Percentiles rank a stretch among this genome's conserved stretches.
These are phyloP conservation scores for Hygrocybe punicea DNA, from an alignment of 768 basidiomycete species.

Conservation along the genomic window DNA sequence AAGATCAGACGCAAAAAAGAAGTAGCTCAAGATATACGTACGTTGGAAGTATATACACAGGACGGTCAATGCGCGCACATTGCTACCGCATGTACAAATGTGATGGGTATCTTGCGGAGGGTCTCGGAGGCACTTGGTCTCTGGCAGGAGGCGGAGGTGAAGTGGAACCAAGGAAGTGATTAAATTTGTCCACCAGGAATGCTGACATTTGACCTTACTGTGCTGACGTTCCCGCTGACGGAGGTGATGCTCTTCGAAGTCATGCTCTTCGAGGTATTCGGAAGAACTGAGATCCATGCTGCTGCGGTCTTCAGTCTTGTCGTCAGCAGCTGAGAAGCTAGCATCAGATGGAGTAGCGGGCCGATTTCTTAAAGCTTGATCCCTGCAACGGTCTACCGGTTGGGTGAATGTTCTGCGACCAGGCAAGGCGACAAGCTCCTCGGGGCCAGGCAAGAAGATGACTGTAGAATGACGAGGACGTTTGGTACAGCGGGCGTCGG, in stretches of 20 bases:
- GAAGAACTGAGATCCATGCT: no score
- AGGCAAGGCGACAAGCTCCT: not conserved
- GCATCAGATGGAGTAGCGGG: no score
- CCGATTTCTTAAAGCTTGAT: no score
- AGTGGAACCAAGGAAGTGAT: slow-evolving; percentile 1
- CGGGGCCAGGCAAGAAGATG: not conserved
- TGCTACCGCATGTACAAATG: not conserved
- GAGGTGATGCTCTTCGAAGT: no score
- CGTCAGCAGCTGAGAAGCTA: no score
- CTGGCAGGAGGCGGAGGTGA: not conserved
- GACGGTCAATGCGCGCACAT: not conserved
- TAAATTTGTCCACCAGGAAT: not conserved
- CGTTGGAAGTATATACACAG: slow-evolving; percentile 4
- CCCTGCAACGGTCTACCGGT: no score
- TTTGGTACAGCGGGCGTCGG: not conserved
- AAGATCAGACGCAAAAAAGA: not conserved
- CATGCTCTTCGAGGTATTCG: no score
- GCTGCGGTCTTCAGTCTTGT: no score
- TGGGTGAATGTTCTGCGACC: not conserved
- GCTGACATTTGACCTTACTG: not conserved
- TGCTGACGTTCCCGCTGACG: not conserved
- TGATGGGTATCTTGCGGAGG: not conserved
- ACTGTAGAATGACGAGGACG: not conserved
- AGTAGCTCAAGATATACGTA: not conserved
- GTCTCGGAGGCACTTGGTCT: not conserved